Percentiles rank a stretch among this genome's conserved stretches.
Evolutionary conservation across 805 yeast species (phyloP).

Genomic region (Barnettozyma botsteinii): DNA sequence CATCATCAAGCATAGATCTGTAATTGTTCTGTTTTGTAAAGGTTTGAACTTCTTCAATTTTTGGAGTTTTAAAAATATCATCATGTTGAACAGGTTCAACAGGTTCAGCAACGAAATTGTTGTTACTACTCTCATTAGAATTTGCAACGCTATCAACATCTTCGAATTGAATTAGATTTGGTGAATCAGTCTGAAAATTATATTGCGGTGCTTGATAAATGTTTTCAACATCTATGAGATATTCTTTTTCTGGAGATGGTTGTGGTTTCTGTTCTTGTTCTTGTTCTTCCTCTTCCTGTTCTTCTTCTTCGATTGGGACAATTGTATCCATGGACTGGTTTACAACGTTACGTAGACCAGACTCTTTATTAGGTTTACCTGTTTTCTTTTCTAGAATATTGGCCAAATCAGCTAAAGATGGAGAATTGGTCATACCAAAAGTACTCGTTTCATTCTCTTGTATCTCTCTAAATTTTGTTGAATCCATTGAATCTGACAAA

Average conservation of each 20-base stretch:
- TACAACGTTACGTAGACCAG: constrained; percentile 3
- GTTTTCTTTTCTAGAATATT: constrained; percentile 34
- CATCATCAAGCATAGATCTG: constrained; percentile 14
- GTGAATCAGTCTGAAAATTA: constrained; percentile 17
- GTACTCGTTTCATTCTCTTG: constrained; percentile 6
- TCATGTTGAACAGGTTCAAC: constrained; percentile 4
- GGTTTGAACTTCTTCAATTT: constrained; percentile 13
- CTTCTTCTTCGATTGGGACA: constrained; percentile 10
- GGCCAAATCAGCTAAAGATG: constrained; percentile 39
- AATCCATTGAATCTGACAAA: constrained; percentile 22
- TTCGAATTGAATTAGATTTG: constrained; percentile 33
- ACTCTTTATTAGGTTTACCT: constrained; percentile 19
- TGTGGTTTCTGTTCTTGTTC: constrained; percentile 1
- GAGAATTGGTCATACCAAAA: constrained; percentile 36
- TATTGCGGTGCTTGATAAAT: not conserved
- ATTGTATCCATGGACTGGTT: constrained; percentile 13
- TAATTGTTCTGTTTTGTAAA: constrained; percentile 16
- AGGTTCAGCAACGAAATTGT: no score
- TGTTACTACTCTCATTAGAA: constrained; percentile 10
- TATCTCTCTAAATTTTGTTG: constrained; percentile 6
- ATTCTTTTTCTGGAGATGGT: not conserved
- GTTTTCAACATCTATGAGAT: not conserved
- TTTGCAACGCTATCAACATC: constrained; percentile 20
- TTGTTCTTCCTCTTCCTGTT: not conserved
- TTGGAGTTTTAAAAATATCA: constrained; percentile 26